Evolutionary conservation across 116 monocot genomes (phyloP).

Genomic region (Dioscorea cayenensis): DNA sequence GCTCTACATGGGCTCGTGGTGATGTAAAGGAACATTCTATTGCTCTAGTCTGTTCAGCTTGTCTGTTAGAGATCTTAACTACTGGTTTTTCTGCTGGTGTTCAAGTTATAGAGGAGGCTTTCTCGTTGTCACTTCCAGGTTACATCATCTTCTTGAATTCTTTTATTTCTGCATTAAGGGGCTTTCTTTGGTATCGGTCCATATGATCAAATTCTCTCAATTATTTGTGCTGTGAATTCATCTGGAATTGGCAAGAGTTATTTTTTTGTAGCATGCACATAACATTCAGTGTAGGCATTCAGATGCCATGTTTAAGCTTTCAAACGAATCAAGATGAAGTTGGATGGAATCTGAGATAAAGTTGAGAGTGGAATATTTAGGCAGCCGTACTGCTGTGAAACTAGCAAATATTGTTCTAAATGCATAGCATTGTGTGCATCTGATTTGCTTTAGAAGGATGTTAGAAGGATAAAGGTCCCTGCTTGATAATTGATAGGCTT

Average conservation of each 20-base stretch:
- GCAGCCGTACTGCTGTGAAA: too few relatives aligned
- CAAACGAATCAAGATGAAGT: too few relatives aligned
- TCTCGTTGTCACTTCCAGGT: conserved; percentile 84
- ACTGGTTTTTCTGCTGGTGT: conserved; percentile 41
- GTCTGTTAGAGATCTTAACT: conserved; percentile 77
- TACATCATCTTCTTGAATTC: background rate
- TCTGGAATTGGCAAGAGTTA: background rate
- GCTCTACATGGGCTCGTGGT: conserved; percentile 57
- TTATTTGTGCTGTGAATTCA: background rate
- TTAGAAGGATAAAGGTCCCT: too few relatives aligned
- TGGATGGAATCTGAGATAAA: too few relatives aligned
- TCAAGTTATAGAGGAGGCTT: conserved; percentile 68
- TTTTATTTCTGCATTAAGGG: background rate
- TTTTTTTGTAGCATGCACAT: background rate
- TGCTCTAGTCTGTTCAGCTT: conserved; percentile 71
- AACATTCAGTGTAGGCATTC: too few relatives aligned
- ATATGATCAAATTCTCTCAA: background rate
- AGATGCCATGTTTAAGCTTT: too few relatives aligned
- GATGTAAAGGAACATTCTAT: conserved; percentile 55
- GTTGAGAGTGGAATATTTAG: too few relatives aligned
- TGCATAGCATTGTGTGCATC: too few relatives aligned
- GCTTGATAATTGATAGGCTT: too few relatives aligned
- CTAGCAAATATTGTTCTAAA: too few relatives aligned
- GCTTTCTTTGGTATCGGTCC: background rate
- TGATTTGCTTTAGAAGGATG: too few relatives aligned